phyloP scores from a whole-genome alignment of 2,329 filamentous ascomycete genomes.

The Penicillium sclerotiorum region DNA sequence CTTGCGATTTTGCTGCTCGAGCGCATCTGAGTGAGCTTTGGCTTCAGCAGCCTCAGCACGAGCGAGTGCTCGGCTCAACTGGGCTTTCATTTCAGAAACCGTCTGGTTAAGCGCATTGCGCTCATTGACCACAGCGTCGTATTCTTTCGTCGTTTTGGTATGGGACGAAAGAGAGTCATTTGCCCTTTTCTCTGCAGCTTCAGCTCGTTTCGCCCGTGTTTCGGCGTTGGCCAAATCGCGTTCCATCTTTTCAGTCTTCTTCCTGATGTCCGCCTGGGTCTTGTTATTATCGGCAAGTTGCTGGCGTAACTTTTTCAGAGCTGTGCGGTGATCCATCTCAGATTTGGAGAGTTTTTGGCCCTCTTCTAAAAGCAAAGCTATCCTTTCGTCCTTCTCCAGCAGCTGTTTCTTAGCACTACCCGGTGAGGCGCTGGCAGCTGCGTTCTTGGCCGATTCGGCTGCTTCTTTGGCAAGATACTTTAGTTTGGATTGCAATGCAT shows the following conservation, averaged over 20 bases:
- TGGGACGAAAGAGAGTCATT: slow-evolving; percentile 58
- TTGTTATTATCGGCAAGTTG: slow-evolving; percentile 57
- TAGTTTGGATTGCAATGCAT: slow-evolving; percentile 87
- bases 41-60: slow-evolving; percentile 68
- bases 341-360: slow-evolving; percentile 83
- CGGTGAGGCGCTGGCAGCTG: slow-evolving; percentile 62
- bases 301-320: slow-evolving; percentile 75
- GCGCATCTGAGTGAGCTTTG: slow-evolving; percentile 66
- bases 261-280: slow-evolving; percentile 50
- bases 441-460: slow-evolving; percentile 71
- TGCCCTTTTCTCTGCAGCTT: slow-evolving; percentile 61
- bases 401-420: slow-evolving; percentile 76
- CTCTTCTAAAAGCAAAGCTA: slow-evolving; percentile 87
- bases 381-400: slow-evolving; percentile 86
- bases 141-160: slow-evolving; percentile 57
- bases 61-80: slow-evolving; percentile 68
- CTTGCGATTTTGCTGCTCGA: slow-evolving; percentile 65
- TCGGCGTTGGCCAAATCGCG: slow-evolving; percentile 53
- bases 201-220: slow-evolving; percentile 62
- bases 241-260: slow-evolving; percentile 63
- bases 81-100: slow-evolving; percentile 68
- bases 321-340: slow-evolving; percentile 80
- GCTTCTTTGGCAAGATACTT: slow-evolving; percentile 83
- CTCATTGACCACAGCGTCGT: slow-evolving; percentile 65
- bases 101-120: slow-evolving; percentile 64